phyloP scores from a whole-genome alignment of 169 alveolate species.

The Babesia caballi region DNA sequence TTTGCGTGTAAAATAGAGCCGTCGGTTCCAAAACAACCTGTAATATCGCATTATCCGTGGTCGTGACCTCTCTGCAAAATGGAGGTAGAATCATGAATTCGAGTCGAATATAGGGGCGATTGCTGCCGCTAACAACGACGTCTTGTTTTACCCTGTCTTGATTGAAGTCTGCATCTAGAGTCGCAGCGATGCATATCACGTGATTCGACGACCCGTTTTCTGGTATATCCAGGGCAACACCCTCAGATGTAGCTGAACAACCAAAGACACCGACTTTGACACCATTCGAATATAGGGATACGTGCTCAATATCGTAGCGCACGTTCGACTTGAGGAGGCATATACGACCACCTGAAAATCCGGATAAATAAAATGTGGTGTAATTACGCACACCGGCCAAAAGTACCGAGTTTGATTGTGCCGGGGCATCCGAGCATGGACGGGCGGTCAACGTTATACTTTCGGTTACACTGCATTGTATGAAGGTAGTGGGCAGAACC shows the following conservation, averaged over 20 bases:
- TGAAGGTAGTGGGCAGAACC: slow-evolving; percentile 4
- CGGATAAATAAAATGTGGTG: not conserved
- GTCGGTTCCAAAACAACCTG: slow-evolving; percentile 4
- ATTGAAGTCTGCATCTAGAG: not conserved
- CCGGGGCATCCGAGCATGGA: not conserved
- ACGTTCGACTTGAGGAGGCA: not conserved
- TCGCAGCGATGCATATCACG: not conserved
- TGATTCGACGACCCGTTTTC: not conserved
- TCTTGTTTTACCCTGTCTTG: not conserved
- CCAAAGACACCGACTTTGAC: not conserved
- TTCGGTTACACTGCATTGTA: not conserved
- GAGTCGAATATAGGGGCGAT: not conserved
- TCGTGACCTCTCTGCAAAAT: slow-evolving; percentile 7
- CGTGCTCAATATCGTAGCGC: not conserved
- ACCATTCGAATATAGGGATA: slow-evolving; percentile 4
- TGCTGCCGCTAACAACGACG: not conserved
- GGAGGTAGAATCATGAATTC: slow-evolving; percentile 10
- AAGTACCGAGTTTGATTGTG: not conserved
- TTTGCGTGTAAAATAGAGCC: slow-evolving; percentile 6
- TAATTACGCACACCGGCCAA: slow-evolving; percentile 1
- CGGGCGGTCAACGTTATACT: not conserved
- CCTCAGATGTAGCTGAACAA: not conserved
- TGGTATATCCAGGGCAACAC: not conserved
- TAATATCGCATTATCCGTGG: not conserved
- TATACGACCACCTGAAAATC: slow-evolving; percentile 2